phyloP scores from a whole-genome alignment of 179 eudicot species.

The Camellia oleifera region DNA sequence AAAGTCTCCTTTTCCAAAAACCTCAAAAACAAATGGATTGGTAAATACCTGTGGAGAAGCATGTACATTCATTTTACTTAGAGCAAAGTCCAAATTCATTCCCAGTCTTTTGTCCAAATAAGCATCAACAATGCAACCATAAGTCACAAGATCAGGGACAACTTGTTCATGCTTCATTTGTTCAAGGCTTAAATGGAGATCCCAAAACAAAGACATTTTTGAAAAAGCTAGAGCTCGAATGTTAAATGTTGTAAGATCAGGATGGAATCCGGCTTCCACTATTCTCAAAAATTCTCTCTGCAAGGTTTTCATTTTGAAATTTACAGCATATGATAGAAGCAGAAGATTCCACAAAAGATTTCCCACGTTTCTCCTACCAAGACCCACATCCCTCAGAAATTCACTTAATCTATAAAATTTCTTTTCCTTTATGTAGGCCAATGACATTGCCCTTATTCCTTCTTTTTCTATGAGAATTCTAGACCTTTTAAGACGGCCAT shows the following conservation, averaged over 20 bases:
- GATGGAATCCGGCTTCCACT: constrained; percentile 74
- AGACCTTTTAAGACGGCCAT: constrained; percentile 65
- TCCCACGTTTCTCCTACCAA: constrained; percentile 73
- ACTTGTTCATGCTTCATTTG: constrained; percentile 77
- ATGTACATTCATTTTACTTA: constrained; percentile 52
- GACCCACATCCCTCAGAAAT: constrained; percentile 75
- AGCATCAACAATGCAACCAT: constrained; percentile 89
- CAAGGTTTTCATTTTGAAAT: constrained; percentile 90
- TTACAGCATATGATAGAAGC: constrained; percentile 83
- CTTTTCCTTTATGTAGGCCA: constrained; percentile 52
- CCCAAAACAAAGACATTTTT: constrained; percentile 85
- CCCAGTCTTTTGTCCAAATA: constrained; percentile 74
- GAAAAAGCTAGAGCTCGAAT: constrained; percentile 81
- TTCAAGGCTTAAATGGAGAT: constrained; percentile 79
- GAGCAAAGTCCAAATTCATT: constrained; percentile 71
- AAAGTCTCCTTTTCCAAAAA: constrained; percentile 84
- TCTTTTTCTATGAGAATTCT: constrained; percentile 68
- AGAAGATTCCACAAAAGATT: constrained; percentile 90
- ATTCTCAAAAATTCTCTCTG: constrained; percentile 80
- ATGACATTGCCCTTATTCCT: constrained; percentile 60
- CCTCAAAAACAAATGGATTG: constrained; percentile 69
- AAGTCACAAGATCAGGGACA: constrained; percentile 90
- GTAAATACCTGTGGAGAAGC: constrained; percentile 49
- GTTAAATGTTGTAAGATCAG: constrained; percentile 84
- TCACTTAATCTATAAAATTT: constrained; percentile 67